A percentile compares a stretch with the other conserved stretches of the same genome.
These are phyloP conservation scores for Aspergillus sparsus DNA, from an alignment of 495 filamentous ascomycete species.

Conservation along the genomic window DNA sequence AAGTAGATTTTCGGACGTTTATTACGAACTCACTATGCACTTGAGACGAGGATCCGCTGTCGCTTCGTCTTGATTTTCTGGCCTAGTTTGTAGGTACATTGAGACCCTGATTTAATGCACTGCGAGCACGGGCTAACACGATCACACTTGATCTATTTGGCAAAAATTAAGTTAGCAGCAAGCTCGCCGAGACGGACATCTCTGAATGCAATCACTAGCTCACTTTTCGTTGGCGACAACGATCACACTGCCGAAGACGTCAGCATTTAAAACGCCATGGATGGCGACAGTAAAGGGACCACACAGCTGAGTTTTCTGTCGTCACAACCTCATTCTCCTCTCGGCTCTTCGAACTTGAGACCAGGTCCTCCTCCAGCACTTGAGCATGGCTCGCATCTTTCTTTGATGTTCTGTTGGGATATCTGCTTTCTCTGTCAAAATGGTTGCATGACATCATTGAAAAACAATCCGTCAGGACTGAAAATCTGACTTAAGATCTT, in stretches of 20 bases:
- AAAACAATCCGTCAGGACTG: too few species aligned
- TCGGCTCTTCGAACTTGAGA: neutral
- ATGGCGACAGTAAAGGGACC: neutral
- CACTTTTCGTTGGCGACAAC: constrained; percentile 16
- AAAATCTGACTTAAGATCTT: too few species aligned
- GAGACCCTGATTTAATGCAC: constrained; percentile 12
- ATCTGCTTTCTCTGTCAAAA: too few species aligned
- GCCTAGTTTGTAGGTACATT: constrained; percentile 10
- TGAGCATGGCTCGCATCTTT: too few species aligned
- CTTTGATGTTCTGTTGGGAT: too few species aligned
- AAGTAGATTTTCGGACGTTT: neutral
- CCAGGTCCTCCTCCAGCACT: neutral
- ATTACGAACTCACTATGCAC: constrained; percentile 15
- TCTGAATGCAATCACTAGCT: neutral
- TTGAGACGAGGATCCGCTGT: constrained; percentile 19
- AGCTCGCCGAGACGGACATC: neutral
- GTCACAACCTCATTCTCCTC: neutral
- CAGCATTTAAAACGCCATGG: neutral
- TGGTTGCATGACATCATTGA: too few species aligned
- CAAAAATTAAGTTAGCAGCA: neutral
- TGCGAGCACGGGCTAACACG: constrained; percentile 18
- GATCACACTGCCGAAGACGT: constrained; percentile 10
- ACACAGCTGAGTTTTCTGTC: neutral
- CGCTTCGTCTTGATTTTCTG: constrained; percentile 14
- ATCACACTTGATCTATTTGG: constrained; percentile 16